Conservation (phyloP, 2,329 filamentous ascomycete species). For the Sporothrix sp. region DNA sequence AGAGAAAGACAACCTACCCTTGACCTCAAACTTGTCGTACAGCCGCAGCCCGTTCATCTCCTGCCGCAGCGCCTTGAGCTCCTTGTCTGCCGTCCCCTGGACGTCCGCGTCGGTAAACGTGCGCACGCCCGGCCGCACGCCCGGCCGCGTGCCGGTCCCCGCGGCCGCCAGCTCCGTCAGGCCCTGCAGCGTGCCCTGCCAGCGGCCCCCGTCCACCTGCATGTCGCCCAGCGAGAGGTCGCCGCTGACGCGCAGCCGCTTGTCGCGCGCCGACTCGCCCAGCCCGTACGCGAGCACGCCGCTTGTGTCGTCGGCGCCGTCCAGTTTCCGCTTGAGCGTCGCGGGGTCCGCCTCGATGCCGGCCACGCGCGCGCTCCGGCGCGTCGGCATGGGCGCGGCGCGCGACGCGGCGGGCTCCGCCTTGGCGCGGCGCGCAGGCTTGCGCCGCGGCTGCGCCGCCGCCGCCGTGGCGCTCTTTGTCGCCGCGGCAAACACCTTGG, state of each 20-base stretch:
- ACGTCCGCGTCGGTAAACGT: slow-evolving; percentile 84
- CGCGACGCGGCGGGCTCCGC: slow-evolving; percentile 26
- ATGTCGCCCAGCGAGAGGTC: slow-evolving; percentile 67
- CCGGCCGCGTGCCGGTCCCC: slow-evolving; percentile 26
- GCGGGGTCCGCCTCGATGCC: slow-evolving; percentile 41
- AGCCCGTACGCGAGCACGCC: slow-evolving; percentile 1
- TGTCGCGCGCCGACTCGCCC: slow-evolving; percentile 37
- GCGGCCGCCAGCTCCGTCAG: slow-evolving; percentile 37
- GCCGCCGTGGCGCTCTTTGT: slow-evolving; percentile 38
- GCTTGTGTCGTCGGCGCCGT: slow-evolving; percentile 37
- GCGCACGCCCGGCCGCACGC: slow-evolving; percentile 65
- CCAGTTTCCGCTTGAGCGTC: slow-evolving; percentile 40
- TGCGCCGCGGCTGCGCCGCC: slow-evolving; percentile 28
- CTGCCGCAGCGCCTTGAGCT: slow-evolving; percentile 61
- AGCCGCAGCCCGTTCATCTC: slow-evolving; percentile 68
- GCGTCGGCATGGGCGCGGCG: slow-evolving; percentile 38
- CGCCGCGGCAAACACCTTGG: slow-evolving; percentile 28
- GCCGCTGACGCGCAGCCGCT: slow-evolving; percentile 43
- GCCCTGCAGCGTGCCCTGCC: slow-evolving; percentile 40
- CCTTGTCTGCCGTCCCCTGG: slow-evolving; percentile 66
- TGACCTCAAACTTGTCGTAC: slow-evolving; percentile 77
- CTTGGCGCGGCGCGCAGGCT: slow-evolving; percentile 26
- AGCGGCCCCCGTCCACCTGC: slow-evolving; percentile 69
- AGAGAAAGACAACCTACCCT: slow-evolving; percentile 40
- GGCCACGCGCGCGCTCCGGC: slow-evolving; percentile 49